Evolutionary conservation across 1,284 basidiomycete genomes (phyloP), one percentile per base, ranked within the genome.

Genomic region (Cryptococcus sp.): DNA sequence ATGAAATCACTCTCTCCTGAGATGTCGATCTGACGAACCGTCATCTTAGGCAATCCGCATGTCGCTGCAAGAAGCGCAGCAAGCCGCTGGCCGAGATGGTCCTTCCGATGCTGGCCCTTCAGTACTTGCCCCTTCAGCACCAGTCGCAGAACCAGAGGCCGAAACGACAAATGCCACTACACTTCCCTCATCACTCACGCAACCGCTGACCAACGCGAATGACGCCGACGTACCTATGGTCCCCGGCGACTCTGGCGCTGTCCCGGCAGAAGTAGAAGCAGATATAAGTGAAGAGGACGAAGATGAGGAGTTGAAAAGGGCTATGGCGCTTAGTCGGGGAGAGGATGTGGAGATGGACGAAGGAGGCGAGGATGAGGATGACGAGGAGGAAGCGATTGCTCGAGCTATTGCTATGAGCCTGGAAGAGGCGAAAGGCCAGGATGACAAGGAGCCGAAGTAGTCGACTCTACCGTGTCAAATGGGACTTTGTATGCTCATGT

Each of bases 41-140:
- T 15, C 3, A 7, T 22, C 1, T 3, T 69, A 96, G 93, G 95
- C 93, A 13, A 84, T 99, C 46, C 90, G 95, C 42, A 92, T 99
- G 88, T 98, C 94, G 0, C 87, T 99, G 84, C 91, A 97, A 80
- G 95, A 99, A 79, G 95, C 94, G 61, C 88, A 90, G 74, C 93
- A 93, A 38, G 22, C 90, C 91, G 64, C 72, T 25, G 80, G 88
- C 86, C n/a, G 88, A 78, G 65, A 81, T 35, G 54, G 54, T 10
- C 54, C 64, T 15, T 55, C 63, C 11, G 44, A 61, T 3, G 39
- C 64, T n/a, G 51, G 65, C 22, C 27, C 57, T 23, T 20, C 48
- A 39, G 49, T 5, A 53, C n/a, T 47, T 45, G 47, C 67, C 56
- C 42, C 60, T 6, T 56, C 79, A 19, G 57, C 79, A 2, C 64